Evolutionary conservation across 305 asterid genomes (phyloP).

Genomic region (Nicotiana rustica): DNA sequence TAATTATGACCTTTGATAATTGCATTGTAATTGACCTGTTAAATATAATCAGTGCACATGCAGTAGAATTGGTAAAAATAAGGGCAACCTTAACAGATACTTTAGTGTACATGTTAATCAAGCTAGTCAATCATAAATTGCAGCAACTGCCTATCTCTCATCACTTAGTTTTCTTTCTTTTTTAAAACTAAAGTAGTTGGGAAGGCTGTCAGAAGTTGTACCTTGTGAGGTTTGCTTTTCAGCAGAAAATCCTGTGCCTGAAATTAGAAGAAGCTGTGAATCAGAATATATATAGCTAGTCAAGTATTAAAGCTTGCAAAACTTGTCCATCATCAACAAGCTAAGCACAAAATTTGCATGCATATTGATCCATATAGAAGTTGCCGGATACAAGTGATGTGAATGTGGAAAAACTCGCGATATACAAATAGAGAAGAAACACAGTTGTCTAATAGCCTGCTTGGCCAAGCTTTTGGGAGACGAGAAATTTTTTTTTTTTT

Average conservation of each 20-base stretch:
- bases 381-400: slow-evolving; percentile 8
- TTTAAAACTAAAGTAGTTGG: slow-evolving; percentile 25
- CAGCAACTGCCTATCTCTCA: slow-evolving; percentile 8
- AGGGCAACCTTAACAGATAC: slow-evolving; percentile 8
- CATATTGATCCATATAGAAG: background rate
- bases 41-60: background rate
- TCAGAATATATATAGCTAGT: slow-evolving; percentile 1
- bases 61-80: background rate
- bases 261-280: slow-evolving; percentile 38
- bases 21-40: background rate
- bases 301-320: slow-evolving; percentile 24
- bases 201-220: slow-evolving; percentile 40
- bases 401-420: slow-evolving; percentile 8
- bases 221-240: slow-evolving; percentile 94
- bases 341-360: slow-evolving; percentile 23
- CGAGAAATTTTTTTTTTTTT: too few relatives aligned
- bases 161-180: slow-evolving; percentile 26
- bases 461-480: background rate
- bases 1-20: slow-evolving; percentile 20
- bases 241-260: slow-evolving; percentile 85
- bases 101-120: background rate
- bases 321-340: slow-evolving; percentile 10
- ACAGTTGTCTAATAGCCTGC: background rate
- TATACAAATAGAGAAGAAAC: background rate
- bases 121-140: slow-evolving; percentile 21